Base-by-base conservation (phyloP, 2,329 filamentous ascomycete genomes). In the Zalaria sp. region DNA sequence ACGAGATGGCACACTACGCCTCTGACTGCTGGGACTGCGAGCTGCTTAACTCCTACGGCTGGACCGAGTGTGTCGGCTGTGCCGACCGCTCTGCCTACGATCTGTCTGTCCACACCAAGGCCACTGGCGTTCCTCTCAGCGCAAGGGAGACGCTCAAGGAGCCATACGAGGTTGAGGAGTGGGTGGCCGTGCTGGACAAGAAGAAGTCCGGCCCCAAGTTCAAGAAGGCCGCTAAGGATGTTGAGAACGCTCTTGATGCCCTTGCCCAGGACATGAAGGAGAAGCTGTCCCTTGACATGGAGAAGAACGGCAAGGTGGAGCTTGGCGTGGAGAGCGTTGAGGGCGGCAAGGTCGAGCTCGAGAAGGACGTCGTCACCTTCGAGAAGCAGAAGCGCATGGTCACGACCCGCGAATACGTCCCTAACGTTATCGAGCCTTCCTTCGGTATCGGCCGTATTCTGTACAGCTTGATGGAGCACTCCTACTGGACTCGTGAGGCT, bases 21-120 rank as follows among this genome's bases (percentile, higher is more conserved):
- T 75, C 80, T 43, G 91, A 98, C 68, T 98, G 91, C 68, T 96
- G 91, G 91, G 91, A 98, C 63, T 89, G 87, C 9, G 91, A 98
- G 63, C 69, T 98, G 42, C 71, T 83, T 48, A 96, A 85, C 44
- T 88, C 83, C 47, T 88, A 88, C 56, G 91, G 91, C 60, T 98
- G 91, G 91, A 84, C 96, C 48, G 91, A 98, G 69, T 96, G 89
- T 61, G 89, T 96, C 55, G 91, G 91, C 47, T 96, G 91, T 62
- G 91, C 91, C 46, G 89, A 95, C 61, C 79, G 91, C 55, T 93
- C 84, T 59, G 91, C 91, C 18, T 98, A 94, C 62, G 91, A 98
- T 64, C 63, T 96, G 60, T 82, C 77, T 31, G 88, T 95, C 6
- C 91, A 96, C 65, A 80, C 82, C 58, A 89, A 94, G 67, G 88